A percentile compares a stretch with the other conserved stretches of the same genome.
Evolutionary conservation across 345 rosid species (phyloP).

Genomic region (Aegle marmelos): DNA sequence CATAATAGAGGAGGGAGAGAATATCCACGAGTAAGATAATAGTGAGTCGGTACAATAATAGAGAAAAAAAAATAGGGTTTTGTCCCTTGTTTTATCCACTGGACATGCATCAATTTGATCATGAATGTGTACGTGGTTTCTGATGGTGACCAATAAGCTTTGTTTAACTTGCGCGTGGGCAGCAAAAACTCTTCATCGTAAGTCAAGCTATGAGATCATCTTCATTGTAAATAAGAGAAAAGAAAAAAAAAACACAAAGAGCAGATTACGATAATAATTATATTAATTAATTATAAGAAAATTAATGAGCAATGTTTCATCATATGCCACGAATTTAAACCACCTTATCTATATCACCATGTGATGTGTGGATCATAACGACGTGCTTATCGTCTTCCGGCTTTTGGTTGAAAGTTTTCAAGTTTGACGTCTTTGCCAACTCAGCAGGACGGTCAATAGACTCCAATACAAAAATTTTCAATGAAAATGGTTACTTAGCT

Average conservation of each 20-base stretch:
- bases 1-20: constrained; percentile 38
- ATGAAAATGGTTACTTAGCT: neutral
- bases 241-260: neutral
- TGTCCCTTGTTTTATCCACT: neutral
- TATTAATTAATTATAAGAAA: neutral
- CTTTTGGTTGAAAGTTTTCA: neutral
- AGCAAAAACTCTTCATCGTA: constrained; percentile 11
- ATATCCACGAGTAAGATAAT: neutral
- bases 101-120: neutral
- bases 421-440: neutral
- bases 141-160: neutral
- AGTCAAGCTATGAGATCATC: constrained; percentile 10
- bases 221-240: neutral
- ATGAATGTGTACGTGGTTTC: neutral
- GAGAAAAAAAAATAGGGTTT: neutral
- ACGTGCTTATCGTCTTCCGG: constrained; percentile 11
- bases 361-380: constrained; percentile 1
- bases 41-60: neutral
- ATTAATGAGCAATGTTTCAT: constrained; percentile 12
- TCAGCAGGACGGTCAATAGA: neutral
- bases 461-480: neutral
- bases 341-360: neutral
- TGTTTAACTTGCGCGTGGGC: constrained; percentile 9
- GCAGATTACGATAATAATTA: neutral
- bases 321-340: constrained; percentile 5